A percentile compares a stretch with the other conserved stretches of the same genome.
phyloP scores from a whole-genome alignment of 352 stramenopile species.

The Achlya hypogyna region DNA sequence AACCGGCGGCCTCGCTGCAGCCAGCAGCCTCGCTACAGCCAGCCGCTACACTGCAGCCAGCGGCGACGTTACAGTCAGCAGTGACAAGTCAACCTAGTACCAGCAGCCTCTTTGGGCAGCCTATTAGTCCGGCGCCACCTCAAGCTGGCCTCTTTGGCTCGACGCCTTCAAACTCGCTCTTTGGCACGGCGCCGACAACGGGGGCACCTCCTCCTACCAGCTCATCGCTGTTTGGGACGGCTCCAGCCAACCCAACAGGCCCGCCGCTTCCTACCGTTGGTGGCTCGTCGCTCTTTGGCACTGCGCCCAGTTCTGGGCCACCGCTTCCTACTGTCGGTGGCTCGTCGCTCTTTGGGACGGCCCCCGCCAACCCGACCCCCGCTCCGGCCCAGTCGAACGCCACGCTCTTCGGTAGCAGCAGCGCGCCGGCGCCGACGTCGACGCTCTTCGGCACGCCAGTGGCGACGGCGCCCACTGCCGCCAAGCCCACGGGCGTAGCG shows the following conservation, averaged over 20 bases:
- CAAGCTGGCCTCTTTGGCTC: neutral
- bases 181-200: neutral
- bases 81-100: neutral
- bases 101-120: neutral
- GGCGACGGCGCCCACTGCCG: neutral
- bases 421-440: neutral
- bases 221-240: neutral
- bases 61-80: neutral
- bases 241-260: neutral
- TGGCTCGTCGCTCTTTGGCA: neutral
- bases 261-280: neutral
- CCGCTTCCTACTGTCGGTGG: neutral
- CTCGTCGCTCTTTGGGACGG: neutral
- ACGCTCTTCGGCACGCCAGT: neutral
- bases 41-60: neutral
- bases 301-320: neutral
- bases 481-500: neutral
- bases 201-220: neutral
- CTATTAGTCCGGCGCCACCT: neutral
- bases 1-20: neutral
- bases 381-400: neutral
- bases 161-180: neutral
- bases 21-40: neutral
- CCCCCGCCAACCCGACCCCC: neutral
- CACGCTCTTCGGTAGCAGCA: neutral